Conservation (phyloP, 176 grass and related monocot genomes). For the Phragmites australis region DNA sequence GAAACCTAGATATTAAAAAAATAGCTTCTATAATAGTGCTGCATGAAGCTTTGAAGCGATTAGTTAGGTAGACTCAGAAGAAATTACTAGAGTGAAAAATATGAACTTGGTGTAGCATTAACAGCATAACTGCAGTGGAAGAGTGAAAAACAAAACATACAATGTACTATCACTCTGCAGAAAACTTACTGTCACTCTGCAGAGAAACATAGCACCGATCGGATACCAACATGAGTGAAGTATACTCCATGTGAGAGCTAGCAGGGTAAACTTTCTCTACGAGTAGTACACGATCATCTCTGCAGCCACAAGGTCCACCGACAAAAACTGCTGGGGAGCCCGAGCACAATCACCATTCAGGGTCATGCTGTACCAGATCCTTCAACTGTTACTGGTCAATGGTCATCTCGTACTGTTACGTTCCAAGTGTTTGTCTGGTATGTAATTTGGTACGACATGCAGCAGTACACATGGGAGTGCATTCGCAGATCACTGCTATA, state of each 20-base stretch:
- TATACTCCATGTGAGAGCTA: neutral
- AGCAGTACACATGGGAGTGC: conserved; percentile 5
- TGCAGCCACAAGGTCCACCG: conserved; percentile 10
- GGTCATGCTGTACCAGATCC: neutral
- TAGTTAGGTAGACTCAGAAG: neutral
- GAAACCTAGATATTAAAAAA: too few relatives aligned
- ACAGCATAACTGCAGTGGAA: neutral
- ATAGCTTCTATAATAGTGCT: too few relatives aligned
- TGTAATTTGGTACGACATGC: neutral
- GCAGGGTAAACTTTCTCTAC: neutral
- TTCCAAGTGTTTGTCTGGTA: neutral
- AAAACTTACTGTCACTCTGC: neutral
- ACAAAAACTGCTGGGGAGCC: neutral
- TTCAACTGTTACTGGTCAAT: neutral
- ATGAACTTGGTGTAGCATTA: neutral
- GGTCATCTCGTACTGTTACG: neutral
- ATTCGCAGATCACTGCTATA: neutral
- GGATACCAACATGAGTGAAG: neutral
- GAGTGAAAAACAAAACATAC: too few relatives aligned
- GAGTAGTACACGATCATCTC: neutral
- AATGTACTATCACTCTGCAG: neutral
- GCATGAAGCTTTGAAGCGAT: too few relatives aligned
- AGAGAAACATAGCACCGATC: neutral
- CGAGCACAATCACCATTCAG: neutral
- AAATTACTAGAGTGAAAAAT: neutral